Conservation (phyloP, 2,329 filamentous ascomycete species). For the Cercospora nicotianae region DNA sequence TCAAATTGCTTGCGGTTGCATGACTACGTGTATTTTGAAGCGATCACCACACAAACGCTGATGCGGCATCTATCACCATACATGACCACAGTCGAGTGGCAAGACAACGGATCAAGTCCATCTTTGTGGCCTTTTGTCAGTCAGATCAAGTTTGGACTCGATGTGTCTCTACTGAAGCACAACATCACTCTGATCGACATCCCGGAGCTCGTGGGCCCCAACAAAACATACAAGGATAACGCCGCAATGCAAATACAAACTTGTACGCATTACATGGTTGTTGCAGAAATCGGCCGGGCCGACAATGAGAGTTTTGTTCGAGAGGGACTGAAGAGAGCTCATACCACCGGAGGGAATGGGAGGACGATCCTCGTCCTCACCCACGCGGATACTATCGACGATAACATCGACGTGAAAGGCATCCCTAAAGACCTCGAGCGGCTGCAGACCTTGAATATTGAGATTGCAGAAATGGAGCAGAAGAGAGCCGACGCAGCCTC, state of each 20-base stretch:
- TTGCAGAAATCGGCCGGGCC: neutral
- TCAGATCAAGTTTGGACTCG: constrained; percentile 23
- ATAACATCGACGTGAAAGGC: constrained; percentile 6
- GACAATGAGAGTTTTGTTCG: constrained; percentile 8
- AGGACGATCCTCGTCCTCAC: constrained; percentile 17
- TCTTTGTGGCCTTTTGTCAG: constrained; percentile 27
- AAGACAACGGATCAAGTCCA: neutral
- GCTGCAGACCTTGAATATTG: neutral
- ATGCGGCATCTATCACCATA: neutral
- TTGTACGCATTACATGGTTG: neutral
- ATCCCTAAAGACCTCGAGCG: no score
- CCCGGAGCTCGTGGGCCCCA: constrained; percentile 27
- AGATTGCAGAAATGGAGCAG: neutral
- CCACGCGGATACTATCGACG: constrained; percentile 20
- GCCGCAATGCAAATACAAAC: neutral
- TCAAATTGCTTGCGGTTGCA: neutral
- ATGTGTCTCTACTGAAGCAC: constrained; percentile 20
- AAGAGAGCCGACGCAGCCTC: neutral
- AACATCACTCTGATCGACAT: constrained; percentile 27
- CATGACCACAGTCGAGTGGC: neutral
- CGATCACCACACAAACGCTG: neutral
- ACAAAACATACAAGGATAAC: constrained; percentile 1
- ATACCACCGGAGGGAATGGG: neutral
- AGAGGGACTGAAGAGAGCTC: neutral
- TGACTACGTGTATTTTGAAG: neutral